These are phyloP conservation scores for Aspergillus sp. DNA, from an alignment of 2,329 filamentous ascomycete species.

Conservation along the genomic window DNA sequence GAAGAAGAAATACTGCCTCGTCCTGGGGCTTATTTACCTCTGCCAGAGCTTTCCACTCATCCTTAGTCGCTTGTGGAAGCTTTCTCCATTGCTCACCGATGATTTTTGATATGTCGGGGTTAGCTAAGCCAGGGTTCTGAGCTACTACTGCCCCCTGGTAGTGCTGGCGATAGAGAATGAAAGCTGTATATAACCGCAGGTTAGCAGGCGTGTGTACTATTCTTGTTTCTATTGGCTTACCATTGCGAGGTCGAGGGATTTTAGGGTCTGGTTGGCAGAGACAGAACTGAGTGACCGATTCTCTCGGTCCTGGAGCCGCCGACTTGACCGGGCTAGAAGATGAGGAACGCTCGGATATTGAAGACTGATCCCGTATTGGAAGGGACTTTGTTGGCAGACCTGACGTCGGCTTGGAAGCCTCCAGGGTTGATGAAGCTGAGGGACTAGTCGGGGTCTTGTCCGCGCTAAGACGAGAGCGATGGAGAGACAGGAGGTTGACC, in stretches of 20 bases:
- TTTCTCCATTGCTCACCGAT: slow-evolving; percentile 90
- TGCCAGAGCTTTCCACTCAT: slow-evolving; percentile 83
- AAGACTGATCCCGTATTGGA: slow-evolving; percentile 26
- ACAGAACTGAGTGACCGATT: slow-evolving; percentile 57
- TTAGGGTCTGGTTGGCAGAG: slow-evolving; percentile 71
- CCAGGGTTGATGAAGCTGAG: slow-evolving; percentile 4
- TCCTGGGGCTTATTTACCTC: slow-evolving; percentile 57
- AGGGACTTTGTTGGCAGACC: slow-evolving; percentile 24
- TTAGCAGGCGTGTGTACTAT: background rate
- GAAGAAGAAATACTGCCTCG: background rate
- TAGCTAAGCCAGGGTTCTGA: slow-evolving; percentile 83
- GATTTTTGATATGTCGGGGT: slow-evolving; percentile 96
- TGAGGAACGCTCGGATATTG: slow-evolving; percentile 23
- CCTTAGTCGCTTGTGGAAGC: slow-evolving; percentile 71
- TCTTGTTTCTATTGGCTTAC: slow-evolving; percentile 47
- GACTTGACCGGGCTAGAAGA: slow-evolving; percentile 38
- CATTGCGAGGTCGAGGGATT: slow-evolving; percentile 69
- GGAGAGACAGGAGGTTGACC: slow-evolving; percentile 29
- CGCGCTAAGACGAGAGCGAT: slow-evolving; percentile 23
- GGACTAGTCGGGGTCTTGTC: slow-evolving; percentile 21
- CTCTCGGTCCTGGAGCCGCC: slow-evolving; percentile 30
- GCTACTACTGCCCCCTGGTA: slow-evolving; percentile 80
- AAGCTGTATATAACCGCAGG: slow-evolving; percentile 64
- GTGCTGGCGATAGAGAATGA: slow-evolving; percentile 95
- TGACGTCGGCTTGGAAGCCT: slow-evolving; percentile 17